Conservation (phyloP, 2,329 filamentous ascomycete genomes). For the Cercospora brassicicola region DNA sequence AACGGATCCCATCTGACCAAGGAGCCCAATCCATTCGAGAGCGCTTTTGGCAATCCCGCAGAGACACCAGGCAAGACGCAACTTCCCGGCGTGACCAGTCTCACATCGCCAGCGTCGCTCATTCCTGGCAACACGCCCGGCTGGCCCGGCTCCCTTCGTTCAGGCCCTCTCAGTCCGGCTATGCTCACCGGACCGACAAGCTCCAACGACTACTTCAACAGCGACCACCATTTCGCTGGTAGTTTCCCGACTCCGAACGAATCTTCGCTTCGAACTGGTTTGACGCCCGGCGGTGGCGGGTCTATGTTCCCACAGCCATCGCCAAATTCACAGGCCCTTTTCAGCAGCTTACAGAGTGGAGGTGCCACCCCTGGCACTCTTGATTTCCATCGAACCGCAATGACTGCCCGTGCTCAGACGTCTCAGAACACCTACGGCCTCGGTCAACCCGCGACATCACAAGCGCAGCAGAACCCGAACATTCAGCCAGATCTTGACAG, state of each 20-base stretch:
- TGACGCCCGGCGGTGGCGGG: conserved; percentile 91
- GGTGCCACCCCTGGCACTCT: conserved; percentile 85
- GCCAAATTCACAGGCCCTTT: conserved; percentile 80
- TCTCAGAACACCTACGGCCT: conserved; percentile 42
- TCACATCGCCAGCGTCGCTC: conserved; percentile 86
- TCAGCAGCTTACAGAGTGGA: conserved; percentile 74
- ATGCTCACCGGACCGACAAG: conserved; percentile 84
- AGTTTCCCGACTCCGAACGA: conserved; percentile 96
- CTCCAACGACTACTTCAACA: conserved; percentile 74
- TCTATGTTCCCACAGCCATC: conserved; percentile 96
- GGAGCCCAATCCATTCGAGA: conserved; percentile 96
- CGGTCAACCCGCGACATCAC: conserved; percentile 44
- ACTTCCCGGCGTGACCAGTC: conserved; percentile 81
- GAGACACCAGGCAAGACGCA: conserved; percentile 81
- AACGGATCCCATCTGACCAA: conserved; percentile 58
- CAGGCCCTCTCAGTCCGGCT: conserved; percentile 90
- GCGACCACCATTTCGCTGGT: conserved; percentile 73
- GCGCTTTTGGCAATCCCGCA: conserved; percentile 74
- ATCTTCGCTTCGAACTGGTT: conserved; percentile 83
- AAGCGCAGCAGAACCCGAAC: conserved; percentile 45
- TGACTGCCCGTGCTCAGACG: conserved; percentile 72
- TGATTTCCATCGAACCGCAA: conserved; percentile 90
- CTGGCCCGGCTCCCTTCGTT: conserved; percentile 85
- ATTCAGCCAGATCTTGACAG: conserved; percentile 42
- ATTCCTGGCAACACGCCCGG: conserved; percentile 72